phyloP scores from a whole-genome alignment of 2,329 filamentous ascomycete genomes.

The Phyllosticta paracitricarpa region DNA sequence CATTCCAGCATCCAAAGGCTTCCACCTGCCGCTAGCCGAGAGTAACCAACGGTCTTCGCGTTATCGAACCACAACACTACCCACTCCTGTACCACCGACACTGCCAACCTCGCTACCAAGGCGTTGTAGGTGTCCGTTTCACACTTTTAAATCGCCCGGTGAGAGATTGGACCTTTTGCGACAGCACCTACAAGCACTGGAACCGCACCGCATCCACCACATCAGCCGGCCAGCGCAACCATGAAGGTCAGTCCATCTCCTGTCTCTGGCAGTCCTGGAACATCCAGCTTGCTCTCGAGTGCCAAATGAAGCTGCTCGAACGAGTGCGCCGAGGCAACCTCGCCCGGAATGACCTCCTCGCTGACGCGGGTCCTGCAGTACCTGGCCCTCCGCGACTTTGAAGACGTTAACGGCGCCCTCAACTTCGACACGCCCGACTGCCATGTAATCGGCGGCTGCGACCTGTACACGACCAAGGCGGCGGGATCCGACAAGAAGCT shows the following conservation, averaged over 20 bases:
- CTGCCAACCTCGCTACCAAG: neutral
- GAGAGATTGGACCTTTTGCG: neutral
- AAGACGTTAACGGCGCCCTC: constrained; percentile 81
- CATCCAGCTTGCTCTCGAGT: neutral
- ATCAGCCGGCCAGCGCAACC: constrained; percentile 10
- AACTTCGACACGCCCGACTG: constrained; percentile 94
- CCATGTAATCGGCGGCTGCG: constrained; percentile 85
- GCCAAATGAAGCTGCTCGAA: constrained; percentile 1
- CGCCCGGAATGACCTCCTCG: neutral
- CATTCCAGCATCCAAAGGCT: neutral
- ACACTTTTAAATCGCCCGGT: neutral
- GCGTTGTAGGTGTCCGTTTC: neutral
- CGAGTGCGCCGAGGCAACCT: neutral
- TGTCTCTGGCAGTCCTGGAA: neutral
- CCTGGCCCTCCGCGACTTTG: constrained; percentile 80
- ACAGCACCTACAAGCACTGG: neutral
- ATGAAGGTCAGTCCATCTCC: constrained; percentile 28
- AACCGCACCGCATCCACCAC: neutral
- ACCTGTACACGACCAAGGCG: constrained; percentile 95
- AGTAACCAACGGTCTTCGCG: neutral
- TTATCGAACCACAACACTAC: neutral
- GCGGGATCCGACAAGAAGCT: constrained; percentile 93
- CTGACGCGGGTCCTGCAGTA: constrained; percentile 49
- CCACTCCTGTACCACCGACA: neutral
- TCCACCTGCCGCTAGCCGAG: neutral